phyloP scores from a whole-genome alignment of 2,329 filamentous ascomycete species.

The Talaromyces sp. region DNA sequence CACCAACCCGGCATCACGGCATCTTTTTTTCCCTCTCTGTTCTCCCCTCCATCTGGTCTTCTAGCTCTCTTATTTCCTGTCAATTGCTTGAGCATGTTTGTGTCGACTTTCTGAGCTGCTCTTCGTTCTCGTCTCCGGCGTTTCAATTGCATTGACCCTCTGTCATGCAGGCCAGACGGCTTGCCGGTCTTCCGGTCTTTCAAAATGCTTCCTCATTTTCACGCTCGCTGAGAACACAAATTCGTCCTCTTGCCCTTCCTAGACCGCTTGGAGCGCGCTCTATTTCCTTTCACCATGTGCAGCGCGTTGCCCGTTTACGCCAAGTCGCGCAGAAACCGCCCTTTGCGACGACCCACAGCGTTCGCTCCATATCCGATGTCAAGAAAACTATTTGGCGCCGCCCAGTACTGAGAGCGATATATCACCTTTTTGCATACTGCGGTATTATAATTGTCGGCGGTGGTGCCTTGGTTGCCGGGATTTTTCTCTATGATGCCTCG shows the following conservation, averaged over 20 bases:
- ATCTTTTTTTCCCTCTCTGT: not conserved
- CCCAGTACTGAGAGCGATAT: slow-evolving; percentile 50
- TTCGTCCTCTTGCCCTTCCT: not conserved
- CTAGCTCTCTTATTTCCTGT: not conserved
- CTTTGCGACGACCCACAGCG: slow-evolving; percentile 14
- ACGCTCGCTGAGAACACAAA: not conserved
- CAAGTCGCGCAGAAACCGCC: slow-evolving; percentile 9
- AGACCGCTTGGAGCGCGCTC: not conserved
- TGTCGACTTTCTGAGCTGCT: not conserved
- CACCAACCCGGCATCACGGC: not conserved
- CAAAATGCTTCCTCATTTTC: not conserved
- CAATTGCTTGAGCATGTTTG: slow-evolving; percentile 5
- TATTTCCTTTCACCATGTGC: slow-evolving; percentile 7
- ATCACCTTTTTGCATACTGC: slow-evolving; percentile 63
- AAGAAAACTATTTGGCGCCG: slow-evolving; percentile 16
- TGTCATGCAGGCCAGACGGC: slow-evolving; percentile 10
- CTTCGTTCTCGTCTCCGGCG: not conserved
- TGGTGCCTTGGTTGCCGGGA: slow-evolving; percentile 64
- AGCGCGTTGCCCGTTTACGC: slow-evolving; percentile 11
- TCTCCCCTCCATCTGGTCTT: not conserved
- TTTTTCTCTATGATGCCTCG: slow-evolving; percentile 89
- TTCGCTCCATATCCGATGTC: slow-evolving; percentile 28
- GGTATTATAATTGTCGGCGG: slow-evolving; percentile 71
- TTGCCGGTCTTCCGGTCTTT: not conserved
- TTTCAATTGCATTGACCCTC: not conserved